Evolutionary conservation across 371 early-diverging fungal species (phyloP).

Genomic region (Blastocladiella emersonii): DNA sequence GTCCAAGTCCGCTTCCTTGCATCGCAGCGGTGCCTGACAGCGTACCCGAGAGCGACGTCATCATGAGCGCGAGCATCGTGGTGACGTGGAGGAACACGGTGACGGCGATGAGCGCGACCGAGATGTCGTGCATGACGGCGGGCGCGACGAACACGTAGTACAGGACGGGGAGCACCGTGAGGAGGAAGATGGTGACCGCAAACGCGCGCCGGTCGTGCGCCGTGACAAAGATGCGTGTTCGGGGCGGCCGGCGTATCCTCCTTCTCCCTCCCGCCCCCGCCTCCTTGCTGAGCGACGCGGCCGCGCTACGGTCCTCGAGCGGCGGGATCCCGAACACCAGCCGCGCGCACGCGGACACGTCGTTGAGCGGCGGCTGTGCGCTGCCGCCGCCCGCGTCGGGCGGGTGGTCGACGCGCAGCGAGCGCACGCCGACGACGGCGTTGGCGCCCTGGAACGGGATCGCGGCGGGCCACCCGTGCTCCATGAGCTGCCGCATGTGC

Average conservation of each 20-base stretch:
- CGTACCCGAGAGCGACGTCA: constrained; percentile 1
- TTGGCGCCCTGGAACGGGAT: background rate
- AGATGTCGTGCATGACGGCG: background rate
- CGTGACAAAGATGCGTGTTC: background rate
- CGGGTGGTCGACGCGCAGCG: background rate
- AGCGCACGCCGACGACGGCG: background rate
- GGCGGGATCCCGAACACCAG: too few relatives aligned
- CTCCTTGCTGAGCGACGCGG: too few relatives aligned
- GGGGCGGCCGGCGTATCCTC: too few relatives aligned
- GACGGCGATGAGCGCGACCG: background rate
- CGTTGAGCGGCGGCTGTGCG: background rate
- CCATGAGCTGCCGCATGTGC: background rate
- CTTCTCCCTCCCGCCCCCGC: too few relatives aligned
- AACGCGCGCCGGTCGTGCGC: background rate
- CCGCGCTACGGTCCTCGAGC: background rate
- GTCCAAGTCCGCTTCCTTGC: background rate
- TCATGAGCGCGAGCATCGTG: background rate
- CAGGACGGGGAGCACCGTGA: background rate
- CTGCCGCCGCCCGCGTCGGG: background rate
- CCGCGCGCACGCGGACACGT: too few relatives aligned
- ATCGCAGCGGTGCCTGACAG: background rate
- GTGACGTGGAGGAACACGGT: background rate
- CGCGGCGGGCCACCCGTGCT: background rate
- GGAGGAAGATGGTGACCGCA: background rate
- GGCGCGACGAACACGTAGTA: constrained; percentile 1